Evolutionary conservation across 179 eudicot genomes (phyloP).

Genomic region (Vitellaria paradoxa): DNA sequence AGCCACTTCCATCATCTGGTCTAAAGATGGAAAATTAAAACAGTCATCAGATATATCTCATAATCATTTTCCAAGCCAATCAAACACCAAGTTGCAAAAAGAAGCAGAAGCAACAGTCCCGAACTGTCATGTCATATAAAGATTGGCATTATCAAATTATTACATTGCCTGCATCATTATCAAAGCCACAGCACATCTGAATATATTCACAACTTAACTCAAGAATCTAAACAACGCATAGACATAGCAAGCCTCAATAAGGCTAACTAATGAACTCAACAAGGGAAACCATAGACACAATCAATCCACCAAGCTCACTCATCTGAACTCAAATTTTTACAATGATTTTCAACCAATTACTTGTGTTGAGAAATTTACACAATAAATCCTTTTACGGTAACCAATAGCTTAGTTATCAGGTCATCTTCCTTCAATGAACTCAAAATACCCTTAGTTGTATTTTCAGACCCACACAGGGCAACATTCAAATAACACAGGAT

Average conservation of each 20-base stretch:
- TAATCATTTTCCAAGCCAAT: neutral
- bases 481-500: neutral
- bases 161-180: neutral
- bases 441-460: neutral
- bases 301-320: neutral
- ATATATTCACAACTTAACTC: neutral
- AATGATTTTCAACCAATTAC: neutral
- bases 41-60: neutral
- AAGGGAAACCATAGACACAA: neutral
- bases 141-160: neutral
- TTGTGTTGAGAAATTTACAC: neutral
- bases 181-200: neutral
- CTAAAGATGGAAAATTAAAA: slow-evolving; percentile 27
- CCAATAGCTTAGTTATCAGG: neutral
- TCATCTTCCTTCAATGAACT: neutral
- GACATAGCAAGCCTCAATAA: neutral
- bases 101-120: neutral
- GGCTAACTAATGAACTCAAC: neutral
- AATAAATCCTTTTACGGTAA: neutral
- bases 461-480: neutral
- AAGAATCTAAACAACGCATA: neutral
- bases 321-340: neutral
- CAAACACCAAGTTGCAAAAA: neutral
- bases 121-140: neutral
- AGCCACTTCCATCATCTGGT: slow-evolving; percentile 49